These are phyloP conservation scores for Tolypocladium endophyticum DNA, from an alignment of 2,329 filamentous ascomycete genomes.

Conservation along the genomic window DNA sequence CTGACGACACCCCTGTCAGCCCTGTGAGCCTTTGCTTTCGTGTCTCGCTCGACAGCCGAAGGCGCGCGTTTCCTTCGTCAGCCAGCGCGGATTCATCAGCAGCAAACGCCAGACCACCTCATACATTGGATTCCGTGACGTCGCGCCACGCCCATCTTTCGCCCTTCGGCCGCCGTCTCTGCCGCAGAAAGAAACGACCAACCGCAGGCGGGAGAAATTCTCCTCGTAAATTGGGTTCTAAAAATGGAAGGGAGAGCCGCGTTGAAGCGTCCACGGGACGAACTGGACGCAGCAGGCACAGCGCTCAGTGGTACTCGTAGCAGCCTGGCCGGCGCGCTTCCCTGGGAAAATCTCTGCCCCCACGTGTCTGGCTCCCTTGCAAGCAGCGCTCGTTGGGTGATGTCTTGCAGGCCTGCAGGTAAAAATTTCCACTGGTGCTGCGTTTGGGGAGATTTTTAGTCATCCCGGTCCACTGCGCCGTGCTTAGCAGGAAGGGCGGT, in stretches of 20 bases:
- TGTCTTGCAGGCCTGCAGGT: not conserved
- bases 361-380: not conserved
- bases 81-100: not conserved
- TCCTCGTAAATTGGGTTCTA: not conserved
- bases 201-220: not conserved
- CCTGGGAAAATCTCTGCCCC: not conserved
- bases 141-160: not conserved
- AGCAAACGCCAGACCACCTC: not conserved
- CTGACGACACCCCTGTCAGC: not conserved
- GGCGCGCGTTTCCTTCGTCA: not conserved
- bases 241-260: not conserved
- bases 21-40: not conserved
- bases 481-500: not conserved
- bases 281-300: not conserved
- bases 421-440: not conserved
- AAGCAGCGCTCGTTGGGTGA: not conserved
- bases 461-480: not conserved
- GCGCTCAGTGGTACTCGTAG: not conserved
- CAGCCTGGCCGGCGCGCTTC: not conserved
- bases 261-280: not conserved
- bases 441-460: not conserved
- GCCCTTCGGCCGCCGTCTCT: no score
- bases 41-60: not conserved
- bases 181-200: no score
- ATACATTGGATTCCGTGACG: not conserved